Conservation (phyloP, 2,329 filamentous ascomycete species). For the Cercospora nicotianae region DNA sequence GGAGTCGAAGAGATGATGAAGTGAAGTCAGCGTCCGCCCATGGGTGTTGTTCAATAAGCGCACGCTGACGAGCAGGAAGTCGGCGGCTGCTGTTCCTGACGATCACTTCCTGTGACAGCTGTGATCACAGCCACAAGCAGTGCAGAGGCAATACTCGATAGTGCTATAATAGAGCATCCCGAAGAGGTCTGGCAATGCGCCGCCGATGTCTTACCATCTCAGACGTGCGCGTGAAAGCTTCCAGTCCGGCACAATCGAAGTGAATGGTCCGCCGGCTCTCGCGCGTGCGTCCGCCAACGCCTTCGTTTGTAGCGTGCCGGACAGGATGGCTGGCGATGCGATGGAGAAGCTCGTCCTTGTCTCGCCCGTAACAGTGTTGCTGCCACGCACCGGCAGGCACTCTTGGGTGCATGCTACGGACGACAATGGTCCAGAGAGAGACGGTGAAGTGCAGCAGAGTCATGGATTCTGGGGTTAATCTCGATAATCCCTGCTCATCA, state of each 20-base stretch:
- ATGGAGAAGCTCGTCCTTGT: neutral
- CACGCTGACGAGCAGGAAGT: neutral
- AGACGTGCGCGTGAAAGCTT: neutral
- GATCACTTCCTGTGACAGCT: constrained; percentile 8
- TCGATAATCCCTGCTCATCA: neutral
- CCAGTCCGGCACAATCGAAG: neutral
- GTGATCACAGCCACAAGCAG: neutral
- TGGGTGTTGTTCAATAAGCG: neutral
- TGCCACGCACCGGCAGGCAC: neutral
- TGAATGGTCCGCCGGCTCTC: neutral
- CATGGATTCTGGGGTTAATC: neutral
- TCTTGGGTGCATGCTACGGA: neutral
- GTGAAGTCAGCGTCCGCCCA: neutral
- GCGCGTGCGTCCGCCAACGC: neutral
- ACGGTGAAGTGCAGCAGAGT: neutral
- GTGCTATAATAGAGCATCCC: neutral
- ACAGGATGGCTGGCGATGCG: neutral
- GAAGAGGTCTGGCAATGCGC: neutral
- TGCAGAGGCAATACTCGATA: neutral
- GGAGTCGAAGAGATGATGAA: neutral
- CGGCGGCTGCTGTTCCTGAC: constrained; percentile 10
- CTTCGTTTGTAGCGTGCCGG: neutral
- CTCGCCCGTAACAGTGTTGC: neutral
- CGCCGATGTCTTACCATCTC: neutral
- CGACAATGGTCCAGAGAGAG: neutral